Conservation (phyloP, 176 grass and related monocot species). For the Elaeis guineensis region DNA sequence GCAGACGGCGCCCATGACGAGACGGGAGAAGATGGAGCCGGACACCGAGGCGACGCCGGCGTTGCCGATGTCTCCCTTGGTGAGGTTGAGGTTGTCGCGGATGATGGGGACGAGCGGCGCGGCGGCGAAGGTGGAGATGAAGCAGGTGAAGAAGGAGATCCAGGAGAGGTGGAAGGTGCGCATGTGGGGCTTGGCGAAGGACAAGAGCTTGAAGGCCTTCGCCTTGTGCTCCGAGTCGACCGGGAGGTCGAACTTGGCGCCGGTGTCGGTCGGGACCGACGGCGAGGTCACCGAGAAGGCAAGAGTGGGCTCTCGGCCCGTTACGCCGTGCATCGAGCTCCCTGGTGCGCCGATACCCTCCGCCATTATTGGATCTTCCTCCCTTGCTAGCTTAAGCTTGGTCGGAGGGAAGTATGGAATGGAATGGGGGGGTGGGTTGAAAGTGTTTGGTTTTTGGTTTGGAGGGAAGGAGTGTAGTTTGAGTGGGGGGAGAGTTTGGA, state of each 20-base stretch:
- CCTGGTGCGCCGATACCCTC: slow-evolving; percentile 30
- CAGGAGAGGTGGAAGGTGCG: slow-evolving; percentile 84
- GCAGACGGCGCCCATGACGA: slow-evolving; percentile 74
- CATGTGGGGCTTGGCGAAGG: slow-evolving; percentile 65
- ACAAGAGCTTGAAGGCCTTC: slow-evolving; percentile 43
- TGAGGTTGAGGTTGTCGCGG: slow-evolving; percentile 60
- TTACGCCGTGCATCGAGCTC: slow-evolving; percentile 57
- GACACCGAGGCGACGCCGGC: slow-evolving; percentile 80
- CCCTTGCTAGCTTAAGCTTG: neutral
- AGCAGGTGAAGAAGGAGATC: slow-evolving; percentile 92
- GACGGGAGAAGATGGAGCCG: slow-evolving; percentile 76
- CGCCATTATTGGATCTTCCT: neutral
- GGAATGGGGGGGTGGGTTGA: neutral
- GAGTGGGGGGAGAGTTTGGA: neutral
- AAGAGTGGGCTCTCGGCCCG: slow-evolving; percentile 43
- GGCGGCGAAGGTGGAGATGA: slow-evolving; percentile 82
- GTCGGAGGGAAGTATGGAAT: neutral
- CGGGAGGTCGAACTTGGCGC: slow-evolving; percentile 41
- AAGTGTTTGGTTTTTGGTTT: neutral
- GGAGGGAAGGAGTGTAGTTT: too few species aligned
- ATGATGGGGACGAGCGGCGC: slow-evolving; percentile 74
- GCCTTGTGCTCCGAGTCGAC: slow-evolving; percentile 96
- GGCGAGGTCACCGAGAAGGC: slow-evolving; percentile 31
- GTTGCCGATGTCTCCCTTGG: slow-evolving; percentile 73
- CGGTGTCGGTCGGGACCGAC: neutral